Evolutionary conservation across 164 flowering plant species (phyloP).

Genomic region (Aristolochia californica): DNA sequence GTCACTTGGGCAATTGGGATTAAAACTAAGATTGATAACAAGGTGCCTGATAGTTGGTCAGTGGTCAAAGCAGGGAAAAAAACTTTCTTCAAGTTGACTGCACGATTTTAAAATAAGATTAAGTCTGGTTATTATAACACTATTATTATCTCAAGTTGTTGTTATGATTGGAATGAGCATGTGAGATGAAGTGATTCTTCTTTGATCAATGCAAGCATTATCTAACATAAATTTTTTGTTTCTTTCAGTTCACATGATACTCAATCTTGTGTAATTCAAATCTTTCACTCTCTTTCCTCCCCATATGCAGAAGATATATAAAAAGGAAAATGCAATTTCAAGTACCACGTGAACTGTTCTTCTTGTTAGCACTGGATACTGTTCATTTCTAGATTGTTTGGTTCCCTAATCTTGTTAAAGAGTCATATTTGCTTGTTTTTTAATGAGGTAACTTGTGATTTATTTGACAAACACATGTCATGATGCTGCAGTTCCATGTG

Average conservation of each 20-base stretch:
- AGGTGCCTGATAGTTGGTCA: background rate
- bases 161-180: slow-evolving; percentile 5
- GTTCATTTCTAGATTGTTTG: too few species aligned
- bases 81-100: slow-evolving; percentile 1
- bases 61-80: slow-evolving; percentile 1
- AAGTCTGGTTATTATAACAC: background rate
- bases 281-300: background rate
- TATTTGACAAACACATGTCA: slow-evolving; percentile 1
- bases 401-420: too few species aligned
- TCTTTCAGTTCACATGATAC: slow-evolving; percentile 1
- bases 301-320: background rate
- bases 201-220: background rate
- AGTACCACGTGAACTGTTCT: slow-evolving; percentile 1
- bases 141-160: slow-evolving; percentile 6
- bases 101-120: background rate
- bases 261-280: background rate
- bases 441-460: background rate
- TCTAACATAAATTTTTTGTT: background rate
- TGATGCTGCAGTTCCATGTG: background rate
- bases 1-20: background rate
- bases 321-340: background rate
- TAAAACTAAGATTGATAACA: too few species aligned
- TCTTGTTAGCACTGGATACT: too few species aligned
- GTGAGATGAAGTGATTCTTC: background rate
- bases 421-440: too few species aligned